These are phyloP conservation scores for Russula compacta DNA, from an alignment of 768 basidiomycete genomes.

Conservation along the genomic window DNA sequence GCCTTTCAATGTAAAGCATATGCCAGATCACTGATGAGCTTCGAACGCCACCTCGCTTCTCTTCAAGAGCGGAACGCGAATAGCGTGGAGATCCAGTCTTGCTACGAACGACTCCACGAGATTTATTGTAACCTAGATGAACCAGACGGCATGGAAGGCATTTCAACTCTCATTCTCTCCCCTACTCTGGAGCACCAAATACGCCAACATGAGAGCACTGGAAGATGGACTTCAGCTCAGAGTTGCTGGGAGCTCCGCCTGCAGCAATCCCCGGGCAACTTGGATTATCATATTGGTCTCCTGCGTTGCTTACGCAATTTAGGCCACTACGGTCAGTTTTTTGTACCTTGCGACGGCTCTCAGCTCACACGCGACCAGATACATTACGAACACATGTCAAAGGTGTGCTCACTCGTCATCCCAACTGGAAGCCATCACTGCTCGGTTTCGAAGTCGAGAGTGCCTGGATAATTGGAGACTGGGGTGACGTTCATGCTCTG, in stretches of 20 bases:
- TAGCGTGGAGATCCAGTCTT: conserved; percentile 45
- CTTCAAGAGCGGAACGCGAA: conserved; percentile 34
- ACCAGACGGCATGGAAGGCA: conserved; percentile 98
- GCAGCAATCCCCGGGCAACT: conserved; percentile 83
- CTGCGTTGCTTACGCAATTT: conserved; percentile 86
- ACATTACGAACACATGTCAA: conserved; percentile 90
- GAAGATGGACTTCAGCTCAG: conserved; percentile 95
- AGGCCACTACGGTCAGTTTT: conserved; percentile 83
- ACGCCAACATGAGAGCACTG: conserved; percentile 93
- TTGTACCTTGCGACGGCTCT: neutral
- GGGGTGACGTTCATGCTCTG: conserved; percentile 68
- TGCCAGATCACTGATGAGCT: conserved; percentile 90
- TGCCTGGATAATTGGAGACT: conserved; percentile 93
- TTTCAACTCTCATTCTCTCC: conserved; percentile 78
- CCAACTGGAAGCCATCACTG: conserved; percentile 71
- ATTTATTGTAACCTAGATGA: conserved; percentile 95
- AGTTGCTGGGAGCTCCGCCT: conserved; percentile 98
- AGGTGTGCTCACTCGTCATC: conserved; percentile 78
- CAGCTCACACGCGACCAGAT: conserved; percentile 40
- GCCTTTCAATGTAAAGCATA: conserved; percentile 93
- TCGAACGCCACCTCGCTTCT: conserved; percentile 71
- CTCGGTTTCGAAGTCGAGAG: conserved; percentile 86
- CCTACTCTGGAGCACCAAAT: conserved; percentile 95
- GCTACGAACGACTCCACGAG: conserved; percentile 89
- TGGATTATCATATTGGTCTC: conserved; percentile 82